Percentiles rank a stretch among this genome's conserved stretches.
Conservation (phyloP, 2,329 filamentous ascomycete species). For the Neospermospora avenae region DNA sequence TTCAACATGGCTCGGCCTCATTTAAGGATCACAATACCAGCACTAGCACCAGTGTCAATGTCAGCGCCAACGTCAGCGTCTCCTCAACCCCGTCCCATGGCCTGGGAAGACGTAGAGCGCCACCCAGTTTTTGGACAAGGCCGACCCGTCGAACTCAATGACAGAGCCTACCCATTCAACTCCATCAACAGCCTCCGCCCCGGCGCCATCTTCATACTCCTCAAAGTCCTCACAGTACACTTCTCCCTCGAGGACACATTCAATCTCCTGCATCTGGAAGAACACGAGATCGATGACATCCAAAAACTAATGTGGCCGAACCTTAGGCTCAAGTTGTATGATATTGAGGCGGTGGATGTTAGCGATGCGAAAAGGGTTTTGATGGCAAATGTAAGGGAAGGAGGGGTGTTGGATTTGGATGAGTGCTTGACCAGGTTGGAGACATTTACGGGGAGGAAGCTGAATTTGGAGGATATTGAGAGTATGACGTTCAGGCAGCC, state of each 20-base stretch:
- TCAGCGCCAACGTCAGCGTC: not conserved
- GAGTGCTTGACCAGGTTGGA: not conserved
- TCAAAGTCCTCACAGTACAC: not conserved
- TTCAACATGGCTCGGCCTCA: too few relatives aligned
- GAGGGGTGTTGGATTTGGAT: not conserved
- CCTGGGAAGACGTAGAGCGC: not conserved
- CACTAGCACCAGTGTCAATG: not conserved
- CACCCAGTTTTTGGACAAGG: too few relatives aligned
- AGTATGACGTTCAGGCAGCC: too few relatives aligned
- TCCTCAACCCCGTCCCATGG: not conserved
- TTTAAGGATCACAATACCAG: too few relatives aligned
- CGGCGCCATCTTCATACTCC: not conserved
- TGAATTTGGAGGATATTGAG: not conserved
- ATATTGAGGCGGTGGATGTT: not conserved
- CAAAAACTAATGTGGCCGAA: not conserved
- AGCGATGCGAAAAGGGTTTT: not conserved
- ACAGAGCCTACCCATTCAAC: not conserved
- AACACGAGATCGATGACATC: not conserved
- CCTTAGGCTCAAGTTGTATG: not conserved
- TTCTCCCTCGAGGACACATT: not conserved
- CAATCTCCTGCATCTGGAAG: not conserved
- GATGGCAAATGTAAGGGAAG: not conserved
- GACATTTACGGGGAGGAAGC: not conserved
- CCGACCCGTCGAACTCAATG: not conserved
- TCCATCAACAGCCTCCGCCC: not conserved